Conservation (phyloP, 2,329 filamentous ascomycete species). For the Fusarium heterosporum region DNA sequence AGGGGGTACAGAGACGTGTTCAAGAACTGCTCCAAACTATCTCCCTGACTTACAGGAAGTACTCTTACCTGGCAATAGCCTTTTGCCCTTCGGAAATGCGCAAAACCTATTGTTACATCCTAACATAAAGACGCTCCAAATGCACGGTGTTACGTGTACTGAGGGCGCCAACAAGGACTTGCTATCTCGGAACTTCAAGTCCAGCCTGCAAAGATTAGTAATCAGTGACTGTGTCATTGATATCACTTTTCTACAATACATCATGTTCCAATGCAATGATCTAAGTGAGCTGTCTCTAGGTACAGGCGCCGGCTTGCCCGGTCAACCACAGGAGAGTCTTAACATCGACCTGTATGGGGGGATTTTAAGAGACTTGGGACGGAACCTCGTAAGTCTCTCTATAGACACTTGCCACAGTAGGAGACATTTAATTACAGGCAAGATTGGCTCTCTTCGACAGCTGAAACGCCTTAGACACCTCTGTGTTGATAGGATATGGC, state of each 20-base stretch:
- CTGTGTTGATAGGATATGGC: background rate
- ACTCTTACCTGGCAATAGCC: no score
- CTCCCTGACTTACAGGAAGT: background rate
- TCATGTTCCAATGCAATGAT: background rate
- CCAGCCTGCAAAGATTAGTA: background rate
- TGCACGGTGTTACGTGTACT: background rate
- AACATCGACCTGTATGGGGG: background rate
- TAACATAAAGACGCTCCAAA: background rate
- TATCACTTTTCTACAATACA: background rate
- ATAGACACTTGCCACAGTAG: background rate
- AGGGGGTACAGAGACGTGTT: background rate
- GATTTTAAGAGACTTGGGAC: background rate
- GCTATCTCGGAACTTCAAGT: background rate
- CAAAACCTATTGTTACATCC: background rate
- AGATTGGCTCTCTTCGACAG: constrained; percentile 1
- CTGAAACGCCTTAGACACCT: background rate
- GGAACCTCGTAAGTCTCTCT: background rate
- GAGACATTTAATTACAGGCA: background rate
- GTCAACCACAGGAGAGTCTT: background rate
- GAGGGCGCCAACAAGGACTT: background rate
- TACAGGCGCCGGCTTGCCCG: background rate
- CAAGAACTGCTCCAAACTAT: background rate
- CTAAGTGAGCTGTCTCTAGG: background rate
- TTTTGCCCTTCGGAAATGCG: no score
- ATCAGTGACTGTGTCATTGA: background rate